phyloP scores from a whole-genome alignment of 2,329 filamentous ascomycete genomes.

The Hypomyces perniciosus region DNA sequence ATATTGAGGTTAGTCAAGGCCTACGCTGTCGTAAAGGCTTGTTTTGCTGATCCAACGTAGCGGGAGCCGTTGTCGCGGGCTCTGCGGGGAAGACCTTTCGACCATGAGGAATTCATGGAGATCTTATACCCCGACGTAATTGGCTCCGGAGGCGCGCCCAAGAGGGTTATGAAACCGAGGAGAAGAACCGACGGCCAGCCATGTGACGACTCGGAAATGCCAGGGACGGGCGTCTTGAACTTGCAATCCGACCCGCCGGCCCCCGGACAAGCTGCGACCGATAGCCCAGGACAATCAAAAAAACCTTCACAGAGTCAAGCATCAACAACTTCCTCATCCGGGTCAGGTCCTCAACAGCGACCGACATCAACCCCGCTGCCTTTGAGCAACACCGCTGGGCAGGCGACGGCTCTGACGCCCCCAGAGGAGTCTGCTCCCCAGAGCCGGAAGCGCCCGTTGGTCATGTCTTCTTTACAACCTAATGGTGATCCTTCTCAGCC shows the following conservation, averaged over 20 bases:
- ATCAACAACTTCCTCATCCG: constrained; percentile 20
- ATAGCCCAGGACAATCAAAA: constrained; percentile 20
- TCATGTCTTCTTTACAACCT: constrained; percentile 11
- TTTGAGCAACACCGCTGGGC: constrained; percentile 33
- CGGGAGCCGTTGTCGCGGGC: constrained; percentile 53
- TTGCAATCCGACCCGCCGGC: constrained; percentile 33
- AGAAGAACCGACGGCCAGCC: constrained; percentile 42
- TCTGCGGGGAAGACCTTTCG: constrained; percentile 51
- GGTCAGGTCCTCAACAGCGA: constrained; percentile 20
- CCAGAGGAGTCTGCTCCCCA: constrained; percentile 45
- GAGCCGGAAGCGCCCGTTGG: constrained; percentile 37
- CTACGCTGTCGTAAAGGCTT: background rate
- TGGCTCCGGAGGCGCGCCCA: constrained; percentile 53
- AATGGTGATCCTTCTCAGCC: constrained; percentile 1
- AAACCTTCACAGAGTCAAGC: constrained; percentile 26
- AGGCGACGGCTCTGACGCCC: constrained; percentile 46
- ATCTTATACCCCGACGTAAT: constrained; percentile 55
- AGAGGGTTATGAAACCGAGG: constrained; percentile 51
- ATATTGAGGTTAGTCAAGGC: constrained; percentile 45
- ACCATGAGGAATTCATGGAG: constrained; percentile 56
- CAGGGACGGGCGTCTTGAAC: constrained; percentile 42
- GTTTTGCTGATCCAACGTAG: constrained; percentile 29
- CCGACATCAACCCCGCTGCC: constrained; percentile 31
- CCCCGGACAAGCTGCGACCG: constrained; percentile 16
- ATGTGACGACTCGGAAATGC: constrained; percentile 42